Evolutionary conservation across 495 filamentous ascomycete species (phyloP), one percentile per base, ranked within the genome.

Genomic region (Neurospora tetraspora): DNA sequence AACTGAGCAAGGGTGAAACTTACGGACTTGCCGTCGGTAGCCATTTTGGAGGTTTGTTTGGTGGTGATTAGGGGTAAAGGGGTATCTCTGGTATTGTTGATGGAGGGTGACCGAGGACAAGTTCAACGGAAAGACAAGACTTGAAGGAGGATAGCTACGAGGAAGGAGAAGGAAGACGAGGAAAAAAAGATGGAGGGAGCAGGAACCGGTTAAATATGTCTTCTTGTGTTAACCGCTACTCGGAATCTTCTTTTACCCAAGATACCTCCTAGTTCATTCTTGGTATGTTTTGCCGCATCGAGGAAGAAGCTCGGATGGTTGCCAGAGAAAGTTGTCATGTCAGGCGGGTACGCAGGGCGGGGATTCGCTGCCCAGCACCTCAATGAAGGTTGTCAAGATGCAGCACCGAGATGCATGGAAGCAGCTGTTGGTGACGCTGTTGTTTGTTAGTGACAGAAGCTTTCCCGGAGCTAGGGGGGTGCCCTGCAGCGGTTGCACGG

Each of bases 21-120:
- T 73, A 81, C 80, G 31, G 80, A 81, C 65, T 73, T 71, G 70
- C 70, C 72, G 40, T 73, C 72, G 10, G 72, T 72, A 47, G 78
- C 71, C 78, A 80, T 81, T 73, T 71, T 77, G 47, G 53, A 31
- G 47, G 68, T 72, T 14, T 34, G 70, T 37, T 38, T 47, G 39
- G 14, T 16, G 47, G 39, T 68, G 40, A 71, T 65, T 18, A 61
- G 20, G 45, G 68, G 69, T 45, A 40, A 20, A 70, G 39, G 39
- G 42, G 40, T 37, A 65, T 69, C 68, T 38, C 3, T 40, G 23
- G 12, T 61, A 2, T 61, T 68, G 72, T 70, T 39, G 70, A 47
- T 39, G 43, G 68, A 61, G n/a, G 47, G 18, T 61, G 38, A 43
- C 47, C n/a, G 45, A n/a, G 69, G 68, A 69, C 34, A 42, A 70